Conservation (phyloP, 2,329 filamentous ascomycete species). For the Colletotrichum lini region DNA sequence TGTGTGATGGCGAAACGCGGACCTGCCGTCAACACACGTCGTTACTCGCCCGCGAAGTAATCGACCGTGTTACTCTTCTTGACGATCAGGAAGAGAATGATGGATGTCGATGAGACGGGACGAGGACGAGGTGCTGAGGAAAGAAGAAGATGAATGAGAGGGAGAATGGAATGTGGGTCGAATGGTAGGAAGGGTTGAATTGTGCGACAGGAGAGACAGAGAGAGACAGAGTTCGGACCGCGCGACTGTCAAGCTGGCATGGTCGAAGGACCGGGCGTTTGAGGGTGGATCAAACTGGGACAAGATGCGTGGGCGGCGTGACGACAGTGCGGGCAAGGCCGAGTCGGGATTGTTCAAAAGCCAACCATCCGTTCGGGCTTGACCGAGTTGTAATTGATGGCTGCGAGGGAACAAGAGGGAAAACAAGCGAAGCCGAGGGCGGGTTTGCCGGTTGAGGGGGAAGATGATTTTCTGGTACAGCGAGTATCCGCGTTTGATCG, state of each 20-base stretch:
- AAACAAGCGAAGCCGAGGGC: neutral
- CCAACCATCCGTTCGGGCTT: conserved; percentile 20
- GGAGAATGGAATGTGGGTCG: conserved; percentile 39
- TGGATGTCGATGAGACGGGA: conserved; percentile 37
- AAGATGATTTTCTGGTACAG: conserved; percentile 19
- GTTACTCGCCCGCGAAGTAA: conserved; percentile 66
- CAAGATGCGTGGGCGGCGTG: conserved; percentile 7
- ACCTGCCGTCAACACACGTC: conserved; percentile 61
- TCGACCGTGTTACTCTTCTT: conserved; percentile 55
- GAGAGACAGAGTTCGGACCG: conserved; percentile 29
- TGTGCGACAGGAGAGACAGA: conserved; percentile 25
- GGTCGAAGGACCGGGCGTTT: conserved; percentile 37
- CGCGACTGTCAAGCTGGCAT: conserved; percentile 34
- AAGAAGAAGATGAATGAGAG: conserved; percentile 31
- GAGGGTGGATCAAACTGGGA: conserved; percentile 34
- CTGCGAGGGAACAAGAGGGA: conserved; percentile 1
- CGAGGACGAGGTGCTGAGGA: conserved; percentile 21
- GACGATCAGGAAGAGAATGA: conserved; percentile 41
- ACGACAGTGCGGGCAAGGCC: conserved; percentile 16
- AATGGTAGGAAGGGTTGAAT: conserved; percentile 19
- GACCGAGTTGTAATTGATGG: conserved; percentile 17
- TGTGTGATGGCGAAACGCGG: conserved; percentile 46
- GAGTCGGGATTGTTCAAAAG: conserved; percentile 11
- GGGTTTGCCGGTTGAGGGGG: neutral
- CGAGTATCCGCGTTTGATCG: conserved; percentile 42